phyloP scores from a whole-genome alignment of 2,329 filamentous ascomycete genomes.

The Clonostachys rhizophaga region DNA sequence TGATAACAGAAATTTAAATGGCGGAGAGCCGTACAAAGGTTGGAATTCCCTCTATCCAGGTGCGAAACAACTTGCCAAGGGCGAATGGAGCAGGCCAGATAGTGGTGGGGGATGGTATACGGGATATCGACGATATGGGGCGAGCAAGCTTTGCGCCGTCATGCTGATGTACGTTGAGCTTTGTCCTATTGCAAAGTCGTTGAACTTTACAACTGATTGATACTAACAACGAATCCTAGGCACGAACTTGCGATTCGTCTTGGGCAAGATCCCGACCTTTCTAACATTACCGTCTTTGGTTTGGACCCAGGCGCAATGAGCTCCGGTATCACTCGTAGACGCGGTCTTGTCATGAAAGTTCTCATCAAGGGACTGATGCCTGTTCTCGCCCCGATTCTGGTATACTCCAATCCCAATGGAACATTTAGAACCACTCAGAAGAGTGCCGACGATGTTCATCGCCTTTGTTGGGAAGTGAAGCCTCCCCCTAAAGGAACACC shows the following conservation, averaged over 20 bases:
- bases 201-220: too few species aligned
- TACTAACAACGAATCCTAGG: slow-evolving; percentile 5
- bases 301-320: slow-evolving; percentile 31
- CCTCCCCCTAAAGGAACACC: slow-evolving; percentile 13
- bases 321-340: slow-evolving; percentile 19
- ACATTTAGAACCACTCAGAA: slow-evolving; percentile 17
- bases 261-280: slow-evolving; percentile 21
- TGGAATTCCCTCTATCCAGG: slow-evolving; percentile 19
- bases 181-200: too few species aligned
- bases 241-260: slow-evolving; percentile 27
- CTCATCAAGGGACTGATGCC: slow-evolving; percentile 16
- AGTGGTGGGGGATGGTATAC: slow-evolving; percentile 15
- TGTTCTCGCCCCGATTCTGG: slow-evolving; percentile 11
- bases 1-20: slow-evolving; percentile 15
- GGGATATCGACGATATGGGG: slow-evolving; percentile 28
- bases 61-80: slow-evolving; percentile 20
- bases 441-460: slow-evolving; percentile 22
- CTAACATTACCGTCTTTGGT: slow-evolving; percentile 25
- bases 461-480: slow-evolving; percentile 20
- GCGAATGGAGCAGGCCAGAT: slow-evolving; percentile 22
- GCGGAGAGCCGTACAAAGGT: slow-evolving; percentile 12
- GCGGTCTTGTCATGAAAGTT: slow-evolving; percentile 11
- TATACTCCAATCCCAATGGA: slow-evolving; percentile 19
- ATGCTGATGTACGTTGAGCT: slow-evolving; percentile 21
- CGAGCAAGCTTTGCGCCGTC: slow-evolving; percentile 27